These are phyloP conservation scores for Aspergillus cejpii DNA, from an alignment of 2,329 filamentous ascomycete species.

Conservation along the genomic window DNA sequence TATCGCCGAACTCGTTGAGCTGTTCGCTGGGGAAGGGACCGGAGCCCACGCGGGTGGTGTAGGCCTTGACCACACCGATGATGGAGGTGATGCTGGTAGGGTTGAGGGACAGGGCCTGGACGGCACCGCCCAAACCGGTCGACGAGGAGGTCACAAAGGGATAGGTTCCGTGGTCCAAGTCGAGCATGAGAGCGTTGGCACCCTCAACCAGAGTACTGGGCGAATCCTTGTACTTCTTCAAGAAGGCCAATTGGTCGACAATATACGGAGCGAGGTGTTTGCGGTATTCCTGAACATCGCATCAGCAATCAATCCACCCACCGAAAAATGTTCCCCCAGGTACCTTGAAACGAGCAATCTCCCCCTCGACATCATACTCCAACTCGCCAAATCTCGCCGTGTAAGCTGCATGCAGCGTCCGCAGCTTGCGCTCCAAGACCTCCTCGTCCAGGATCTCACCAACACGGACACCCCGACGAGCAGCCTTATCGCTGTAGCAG, in stretches of 20 bases:
- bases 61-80: slow-evolving; percentile 60
- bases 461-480: slow-evolving; percentile 53
- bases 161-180: slow-evolving; percentile 50
- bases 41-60: slow-evolving; percentile 54
- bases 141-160: slow-evolving; percentile 46
- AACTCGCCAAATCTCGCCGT: slow-evolving; percentile 54
- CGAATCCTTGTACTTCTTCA: slow-evolving; percentile 49
- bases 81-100: slow-evolving; percentile 52
- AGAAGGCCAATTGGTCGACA: slow-evolving; percentile 46
- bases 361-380: slow-evolving; percentile 54
- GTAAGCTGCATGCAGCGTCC: slow-evolving; percentile 47
- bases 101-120: slow-evolving; percentile 54
- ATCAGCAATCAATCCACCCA: background rate
- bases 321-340: slow-evolving; percentile 3
- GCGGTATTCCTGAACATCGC: slow-evolving; percentile 31
- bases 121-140: slow-evolving; percentile 45
- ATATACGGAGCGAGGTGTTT: slow-evolving; percentile 34
- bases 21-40: slow-evolving; percentile 60
- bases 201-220: slow-evolving; percentile 56
- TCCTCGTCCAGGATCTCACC: slow-evolving; percentile 53
- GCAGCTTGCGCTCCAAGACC: slow-evolving; percentile 50
- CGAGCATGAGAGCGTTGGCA: slow-evolving; percentile 58
- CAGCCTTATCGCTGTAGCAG: slow-evolving; percentile 58
- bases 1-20: slow-evolving; percentile 51
- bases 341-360: slow-evolving; percentile 53